Percentiles rank a stretch among this genome's conserved stretches.
phyloP scores from a whole-genome alignment of 192 early-diverging fungal species.

The Helicostylum pulchrum region DNA sequence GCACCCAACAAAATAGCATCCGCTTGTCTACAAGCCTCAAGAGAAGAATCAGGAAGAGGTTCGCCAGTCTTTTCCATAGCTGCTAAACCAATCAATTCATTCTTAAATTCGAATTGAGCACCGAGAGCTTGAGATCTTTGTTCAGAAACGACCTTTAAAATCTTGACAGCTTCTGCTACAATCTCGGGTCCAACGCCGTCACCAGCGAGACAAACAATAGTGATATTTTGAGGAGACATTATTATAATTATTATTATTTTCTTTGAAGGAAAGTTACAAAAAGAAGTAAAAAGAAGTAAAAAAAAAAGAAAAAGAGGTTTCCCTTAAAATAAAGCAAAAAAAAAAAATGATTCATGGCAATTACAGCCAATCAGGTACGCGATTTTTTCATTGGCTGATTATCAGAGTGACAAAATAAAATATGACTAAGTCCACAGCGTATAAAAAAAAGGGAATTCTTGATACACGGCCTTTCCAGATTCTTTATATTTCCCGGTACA shows the following conservation, averaged over 20 bases:
- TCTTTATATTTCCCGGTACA: no score
- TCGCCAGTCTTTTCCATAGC: conserved; percentile 82
- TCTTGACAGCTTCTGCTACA: conserved; percentile 83
- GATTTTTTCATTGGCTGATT: no score
- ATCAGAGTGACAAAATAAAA: no score
- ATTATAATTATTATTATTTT: conserved; percentile 1
- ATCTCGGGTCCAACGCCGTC: conserved; percentile 98
- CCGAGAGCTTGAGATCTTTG: conserved; percentile 57
- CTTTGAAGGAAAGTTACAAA: not conserved
- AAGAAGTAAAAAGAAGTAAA: conserved; percentile 15
- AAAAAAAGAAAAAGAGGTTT: conserved; percentile 10
- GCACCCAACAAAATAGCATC: conserved; percentile 96
- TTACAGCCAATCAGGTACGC: conserved; percentile 17
- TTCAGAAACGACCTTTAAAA: conserved; percentile 76
- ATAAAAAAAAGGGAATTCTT: no score
- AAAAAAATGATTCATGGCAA: conserved; percentile 12
- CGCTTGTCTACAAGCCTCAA: conserved; percentile 76
- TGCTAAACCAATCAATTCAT: conserved; percentile 85
- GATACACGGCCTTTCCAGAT: no score
- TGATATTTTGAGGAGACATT: conserved; percentile 23
- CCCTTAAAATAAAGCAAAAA: no score
- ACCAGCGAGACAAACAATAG: conserved; percentile 78
- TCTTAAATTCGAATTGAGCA: conserved; percentile 65
- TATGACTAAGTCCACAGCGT: no score
- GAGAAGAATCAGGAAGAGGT: conserved; percentile 81